Percentiles rank a stretch among this genome's conserved stretches.
phyloP scores from a whole-genome alignment of 768 basidiomycete genomes.

The Mycena polygramma region DNA sequence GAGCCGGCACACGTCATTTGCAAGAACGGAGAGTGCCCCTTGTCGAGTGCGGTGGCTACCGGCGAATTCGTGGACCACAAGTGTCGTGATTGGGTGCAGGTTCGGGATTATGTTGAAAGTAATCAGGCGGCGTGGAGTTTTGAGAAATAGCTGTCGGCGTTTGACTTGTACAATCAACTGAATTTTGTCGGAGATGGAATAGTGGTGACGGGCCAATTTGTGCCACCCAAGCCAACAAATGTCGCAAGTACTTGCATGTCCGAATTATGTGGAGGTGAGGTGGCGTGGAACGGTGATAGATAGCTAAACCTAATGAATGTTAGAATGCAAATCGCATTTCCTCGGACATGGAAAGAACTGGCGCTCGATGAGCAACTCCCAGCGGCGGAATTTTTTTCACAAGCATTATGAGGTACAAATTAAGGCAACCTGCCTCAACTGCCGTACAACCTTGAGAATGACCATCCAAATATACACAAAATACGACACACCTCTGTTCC shows the following conservation, averaged over 20 bases:
- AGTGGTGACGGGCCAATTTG: no score
- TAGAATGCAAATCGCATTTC: no score
- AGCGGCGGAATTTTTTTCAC: not conserved
- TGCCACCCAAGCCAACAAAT: no score
- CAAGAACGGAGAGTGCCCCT: slow-evolving; percentile 23
- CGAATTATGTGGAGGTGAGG: no score
- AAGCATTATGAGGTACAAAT: not conserved
- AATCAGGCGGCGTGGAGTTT: slow-evolving; percentile 25
- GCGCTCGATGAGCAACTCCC: no score
- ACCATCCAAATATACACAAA: not conserved
- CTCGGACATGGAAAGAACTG: no score
- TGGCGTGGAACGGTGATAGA: no score
- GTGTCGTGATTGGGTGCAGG: slow-evolving; percentile 34
- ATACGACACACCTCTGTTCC: not conserved
- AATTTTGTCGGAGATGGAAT: no score
- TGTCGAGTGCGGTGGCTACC: slow-evolving; percentile 18
- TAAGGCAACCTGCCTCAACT: not conserved
- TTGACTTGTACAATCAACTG: no score
- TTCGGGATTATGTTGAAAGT: slow-evolving; percentile 25
- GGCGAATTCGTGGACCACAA: slow-evolving; percentile 26
- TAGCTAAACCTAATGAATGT: no score
- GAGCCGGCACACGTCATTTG: slow-evolving; percentile 25
- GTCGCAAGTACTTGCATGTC: no score
- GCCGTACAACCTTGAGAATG: not conserved
- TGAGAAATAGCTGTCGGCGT: not conserved